Evolutionary conservation across 352 stramenopile species (phyloP).

Genomic region (Salisapilia sapeloensis): DNA sequence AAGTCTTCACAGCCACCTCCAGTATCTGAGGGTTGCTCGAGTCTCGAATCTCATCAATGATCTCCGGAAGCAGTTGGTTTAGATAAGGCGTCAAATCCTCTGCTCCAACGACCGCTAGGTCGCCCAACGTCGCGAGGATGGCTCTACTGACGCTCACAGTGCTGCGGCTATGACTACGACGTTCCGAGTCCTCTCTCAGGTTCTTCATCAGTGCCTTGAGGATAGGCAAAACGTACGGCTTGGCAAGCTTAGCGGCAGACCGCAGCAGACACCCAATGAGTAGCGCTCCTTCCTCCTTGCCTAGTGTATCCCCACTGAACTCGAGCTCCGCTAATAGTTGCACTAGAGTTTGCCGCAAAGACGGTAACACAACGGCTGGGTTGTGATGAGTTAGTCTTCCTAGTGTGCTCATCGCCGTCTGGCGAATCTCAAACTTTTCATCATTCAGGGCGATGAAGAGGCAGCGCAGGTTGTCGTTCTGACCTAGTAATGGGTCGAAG

Average conservation of each 20-base stretch:
- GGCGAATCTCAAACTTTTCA: slow-evolving; percentile 76
- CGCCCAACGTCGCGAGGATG: slow-evolving; percentile 65
- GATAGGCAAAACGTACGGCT: slow-evolving; percentile 76
- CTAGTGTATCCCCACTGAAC: slow-evolving; percentile 63
- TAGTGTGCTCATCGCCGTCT: slow-evolving; percentile 78
- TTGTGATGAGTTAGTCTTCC: slow-evolving; percentile 76
- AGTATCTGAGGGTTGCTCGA: slow-evolving; percentile 74
- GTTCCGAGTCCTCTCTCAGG: slow-evolving; percentile 59
- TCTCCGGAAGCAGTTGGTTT: slow-evolving; percentile 66
- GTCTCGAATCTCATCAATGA: slow-evolving; percentile 77
- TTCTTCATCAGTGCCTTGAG: slow-evolving; percentile 79
- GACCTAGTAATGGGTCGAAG: slow-evolving; percentile 61
- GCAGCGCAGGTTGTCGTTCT: slow-evolving; percentile 73
- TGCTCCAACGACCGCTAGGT: slow-evolving; percentile 59
- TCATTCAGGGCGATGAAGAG: slow-evolving; percentile 81
- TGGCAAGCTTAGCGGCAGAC: slow-evolving; percentile 55
- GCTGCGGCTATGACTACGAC: slow-evolving; percentile 46
- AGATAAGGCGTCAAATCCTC: slow-evolving; percentile 71
- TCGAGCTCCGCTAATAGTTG: slow-evolving; percentile 76
- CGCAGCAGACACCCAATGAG: slow-evolving; percentile 66
- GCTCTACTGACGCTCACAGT: slow-evolving; percentile 72
- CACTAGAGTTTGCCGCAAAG: slow-evolving; percentile 69
- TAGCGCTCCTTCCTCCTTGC: slow-evolving; percentile 69
- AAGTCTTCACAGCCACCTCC: slow-evolving; percentile 71
- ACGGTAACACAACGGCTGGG: slow-evolving; percentile 60